Percentiles rank a stretch among this genome's conserved stretches.
Evolutionary conservation across 108 stramenopile genomes (phyloP).

Genomic region (Skeletonema tropicum): DNA sequence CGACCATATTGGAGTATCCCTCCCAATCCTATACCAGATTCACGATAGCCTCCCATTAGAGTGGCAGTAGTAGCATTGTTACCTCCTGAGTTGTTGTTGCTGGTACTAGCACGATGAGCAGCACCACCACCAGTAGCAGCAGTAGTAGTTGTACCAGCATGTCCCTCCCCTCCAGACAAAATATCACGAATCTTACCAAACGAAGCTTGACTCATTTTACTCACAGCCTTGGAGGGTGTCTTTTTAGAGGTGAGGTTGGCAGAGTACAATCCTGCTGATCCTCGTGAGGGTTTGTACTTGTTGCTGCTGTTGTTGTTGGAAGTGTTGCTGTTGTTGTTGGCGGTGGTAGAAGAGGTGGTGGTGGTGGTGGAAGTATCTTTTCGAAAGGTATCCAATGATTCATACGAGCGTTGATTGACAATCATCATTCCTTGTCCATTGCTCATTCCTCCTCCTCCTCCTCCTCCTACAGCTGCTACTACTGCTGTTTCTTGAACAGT

Average conservation of each 20-base stretch:
- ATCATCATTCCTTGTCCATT: background rate
- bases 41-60: background rate
- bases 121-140: background rate
- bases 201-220: background rate
- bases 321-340: too few relatives aligned
- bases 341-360: too few relatives aligned
- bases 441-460: too few relatives aligned
- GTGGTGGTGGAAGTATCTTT: background rate
- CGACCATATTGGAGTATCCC: background rate
- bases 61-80: too few relatives aligned
- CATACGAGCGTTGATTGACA: background rate
- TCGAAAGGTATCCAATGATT: background rate
- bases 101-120: background rate
- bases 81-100: background rate
- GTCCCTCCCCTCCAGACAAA: background rate
- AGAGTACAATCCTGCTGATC: too few relatives aligned
- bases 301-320: too few relatives aligned
- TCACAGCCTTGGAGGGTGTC: background rate
- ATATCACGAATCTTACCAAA: slow-evolving; percentile 1
- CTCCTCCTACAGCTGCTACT: too few relatives aligned
- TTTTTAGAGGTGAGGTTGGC: background rate
- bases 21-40: slow-evolving; percentile 5
- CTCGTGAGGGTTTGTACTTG: too few relatives aligned
- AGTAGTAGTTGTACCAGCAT: background rate
- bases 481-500: too few relatives aligned